Base-by-base conservation (phyloP, 1,284 basidiomycete genomes). In the Ceratobasidium sp. region DNA sequence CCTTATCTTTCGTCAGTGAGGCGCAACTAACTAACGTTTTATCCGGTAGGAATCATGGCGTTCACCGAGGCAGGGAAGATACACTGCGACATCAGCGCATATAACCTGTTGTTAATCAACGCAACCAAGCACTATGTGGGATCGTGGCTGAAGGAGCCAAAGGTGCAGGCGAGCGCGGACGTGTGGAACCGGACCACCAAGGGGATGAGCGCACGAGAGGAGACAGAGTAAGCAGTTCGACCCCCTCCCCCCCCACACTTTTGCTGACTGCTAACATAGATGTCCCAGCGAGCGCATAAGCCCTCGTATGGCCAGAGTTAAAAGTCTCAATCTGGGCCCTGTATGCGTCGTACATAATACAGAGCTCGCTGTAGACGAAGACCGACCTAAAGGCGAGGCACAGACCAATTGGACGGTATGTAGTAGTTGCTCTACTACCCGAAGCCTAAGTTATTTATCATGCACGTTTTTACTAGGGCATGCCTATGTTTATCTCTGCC, bases 51-150 rank as follows among this genome's bases (percentile, higher is more conserved):
- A 12, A 62, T 62, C 10, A 62, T 62, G 61, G 61, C 61, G 15
- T 62, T 62, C n/a, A 62, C 61, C 61, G 38, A 62, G n/a, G 61
- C 61, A 5, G 38, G 20, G 40, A 62, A 62, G 61, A 40, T 62
- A 42, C 61, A 62, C 20, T 62, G 61, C 38, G 61, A 62, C n/a
- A 62, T 62, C 26, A 62, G 40, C 40, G 61, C 61, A 62, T 62
- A 62, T 38, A 62, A 62, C 61, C 26, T 62, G 38, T 38, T 62
- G 15, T 20, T 62, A 9, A 44, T 62, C 20, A 44, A 62, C 38
- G 38, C 61, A 6, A n/a, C 20, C 12, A 44, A 56, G 54, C 54
- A 56, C 23, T 56, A 56, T 26, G 54, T 15, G n/a, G 54, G 10
- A 26, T n/a, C 17, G 10, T 56, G 54, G 54, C n/a, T 56, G 54